These are phyloP conservation scores for Macrophomina phaseolina DNA, from an alignment of 2,329 filamentous ascomycete species.

Conservation along the genomic window DNA sequence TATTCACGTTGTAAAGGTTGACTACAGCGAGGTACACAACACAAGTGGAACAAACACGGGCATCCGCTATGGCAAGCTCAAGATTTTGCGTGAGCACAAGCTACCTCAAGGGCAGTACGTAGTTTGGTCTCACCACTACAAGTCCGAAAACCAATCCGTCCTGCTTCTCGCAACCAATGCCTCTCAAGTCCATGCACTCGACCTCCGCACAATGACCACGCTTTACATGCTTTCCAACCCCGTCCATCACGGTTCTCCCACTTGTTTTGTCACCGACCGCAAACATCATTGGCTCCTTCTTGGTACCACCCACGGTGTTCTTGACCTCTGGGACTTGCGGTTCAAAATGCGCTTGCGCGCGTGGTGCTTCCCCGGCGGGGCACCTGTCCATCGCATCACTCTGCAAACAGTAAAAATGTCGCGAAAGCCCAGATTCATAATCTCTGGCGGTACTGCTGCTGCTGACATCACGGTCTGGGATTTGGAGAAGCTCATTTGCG, in stretches of 20 bases:
- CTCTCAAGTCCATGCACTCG: slow-evolving; percentile 81
- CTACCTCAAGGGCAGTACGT: slow-evolving; percentile 76
- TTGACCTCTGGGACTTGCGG: slow-evolving; percentile 96
- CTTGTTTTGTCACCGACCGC: slow-evolving; percentile 86
- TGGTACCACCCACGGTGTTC: slow-evolving; percentile 88
- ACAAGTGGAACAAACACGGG: slow-evolving; percentile 52
- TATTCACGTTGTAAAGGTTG: slow-evolving; percentile 87
- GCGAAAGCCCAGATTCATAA: slow-evolving; percentile 82
- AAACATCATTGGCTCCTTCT: slow-evolving; percentile 89
- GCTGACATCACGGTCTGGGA: slow-evolving; percentile 97
- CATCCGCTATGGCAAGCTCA: slow-evolving; percentile 76
- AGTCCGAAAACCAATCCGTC: slow-evolving; percentile 79
- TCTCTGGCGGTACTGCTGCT: slow-evolving; percentile 83
- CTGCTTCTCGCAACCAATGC: slow-evolving; percentile 85
- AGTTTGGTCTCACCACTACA: slow-evolving; percentile 92
- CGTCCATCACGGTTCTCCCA: slow-evolving; percentile 88
- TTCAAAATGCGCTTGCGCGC: slow-evolving; percentile 86
- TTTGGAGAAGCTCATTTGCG: slow-evolving; percentile 84
- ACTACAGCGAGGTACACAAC: slow-evolving; percentile 62
- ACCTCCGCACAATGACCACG: slow-evolving; percentile 83
- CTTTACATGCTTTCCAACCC: slow-evolving; percentile 85
- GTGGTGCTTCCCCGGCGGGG: slow-evolving; percentile 84
- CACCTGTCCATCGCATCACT: slow-evolving; percentile 77
- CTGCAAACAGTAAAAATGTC: slow-evolving; percentile 63
- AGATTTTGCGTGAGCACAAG: slow-evolving; percentile 74